Percentiles rank a stretch among this genome's conserved stretches.
Conservation (phyloP, 2,329 filamentous ascomycete genomes). For the Xylaria sp. region DNA sequence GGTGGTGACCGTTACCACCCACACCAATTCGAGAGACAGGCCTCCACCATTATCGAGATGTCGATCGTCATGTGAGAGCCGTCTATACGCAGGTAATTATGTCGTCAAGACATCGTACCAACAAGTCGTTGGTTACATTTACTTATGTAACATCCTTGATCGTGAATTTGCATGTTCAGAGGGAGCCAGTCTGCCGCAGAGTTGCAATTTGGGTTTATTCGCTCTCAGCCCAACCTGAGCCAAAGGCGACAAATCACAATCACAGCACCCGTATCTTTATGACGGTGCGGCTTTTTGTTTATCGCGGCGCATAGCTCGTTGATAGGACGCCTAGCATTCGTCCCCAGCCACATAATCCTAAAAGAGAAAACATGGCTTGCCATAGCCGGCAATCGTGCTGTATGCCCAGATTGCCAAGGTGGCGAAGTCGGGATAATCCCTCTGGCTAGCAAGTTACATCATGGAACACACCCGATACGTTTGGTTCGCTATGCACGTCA, state of each 20-base stretch:
- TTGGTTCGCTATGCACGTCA: constrained; percentile 21
- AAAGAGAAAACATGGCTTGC: constrained; percentile 24
- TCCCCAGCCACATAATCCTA: constrained; percentile 33
- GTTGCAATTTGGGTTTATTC: background rate
- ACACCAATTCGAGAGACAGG: background rate
- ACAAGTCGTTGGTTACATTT: background rate
- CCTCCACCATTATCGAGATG: constrained; percentile 4
- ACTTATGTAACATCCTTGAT: constrained; percentile 3
- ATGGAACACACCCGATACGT: constrained; percentile 18
- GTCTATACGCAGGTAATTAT: constrained; percentile 4
- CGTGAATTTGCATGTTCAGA: background rate
- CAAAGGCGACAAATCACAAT: constrained; percentile 13
- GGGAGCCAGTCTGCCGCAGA: background rate
- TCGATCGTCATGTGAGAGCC: constrained; percentile 4
- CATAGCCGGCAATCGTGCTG: constrained; percentile 27
- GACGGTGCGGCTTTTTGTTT: constrained; percentile 18
- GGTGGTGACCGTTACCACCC: constrained; percentile 22
- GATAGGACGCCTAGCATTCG: constrained; percentile 15
- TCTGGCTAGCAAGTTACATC: constrained; percentile 11
- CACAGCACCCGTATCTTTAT: constrained; percentile 3
- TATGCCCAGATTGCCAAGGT: constrained; percentile 33
- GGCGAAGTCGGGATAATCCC: constrained; percentile 27
- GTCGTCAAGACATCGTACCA: background rate
- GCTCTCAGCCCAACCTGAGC: constrained; percentile 6
- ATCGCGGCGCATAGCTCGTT: constrained; percentile 17